Evolutionary conservation across 2,329 filamentous ascomycete species (phyloP).

Genomic region (Microdochium nivale): DNA sequence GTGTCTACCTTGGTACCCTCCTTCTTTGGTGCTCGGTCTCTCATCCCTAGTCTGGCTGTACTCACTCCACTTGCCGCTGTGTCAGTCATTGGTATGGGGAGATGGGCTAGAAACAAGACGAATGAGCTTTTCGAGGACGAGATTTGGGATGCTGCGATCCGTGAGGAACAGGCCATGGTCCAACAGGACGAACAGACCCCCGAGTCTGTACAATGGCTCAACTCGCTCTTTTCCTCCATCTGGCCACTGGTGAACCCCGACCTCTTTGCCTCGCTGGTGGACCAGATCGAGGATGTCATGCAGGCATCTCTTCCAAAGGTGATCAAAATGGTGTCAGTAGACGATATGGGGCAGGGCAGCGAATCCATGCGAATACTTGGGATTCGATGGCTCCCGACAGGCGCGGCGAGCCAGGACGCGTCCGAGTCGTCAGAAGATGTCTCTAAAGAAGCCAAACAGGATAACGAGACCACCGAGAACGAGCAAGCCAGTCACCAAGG

Average conservation of each 20-base stretch:
- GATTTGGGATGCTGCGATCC: slow-evolving; percentile 56
- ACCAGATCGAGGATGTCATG: slow-evolving; percentile 73
- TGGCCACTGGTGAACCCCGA: slow-evolving; percentile 73
- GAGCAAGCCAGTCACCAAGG: slow-evolving; percentile 38
- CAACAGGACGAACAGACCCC: slow-evolving; percentile 39
- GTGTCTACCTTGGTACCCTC: slow-evolving; percentile 11
- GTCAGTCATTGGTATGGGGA: slow-evolving; percentile 36
- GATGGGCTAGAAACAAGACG: slow-evolving; percentile 55
- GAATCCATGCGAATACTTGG: slow-evolving; percentile 64
- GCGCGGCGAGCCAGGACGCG: slow-evolving; percentile 47
- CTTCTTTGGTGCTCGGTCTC: slow-evolving; percentile 2
- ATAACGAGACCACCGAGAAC: slow-evolving; percentile 26
- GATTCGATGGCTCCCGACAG: slow-evolving; percentile 63
- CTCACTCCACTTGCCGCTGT: slow-evolving; percentile 16
- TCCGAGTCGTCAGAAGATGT: slow-evolving; percentile 3
- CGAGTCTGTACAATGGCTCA: slow-evolving; percentile 64
- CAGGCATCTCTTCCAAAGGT: slow-evolving; percentile 63
- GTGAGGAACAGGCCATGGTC: slow-evolving; percentile 37
- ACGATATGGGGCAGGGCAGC: slow-evolving; percentile 68
- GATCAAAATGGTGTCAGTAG: slow-evolving; percentile 66
- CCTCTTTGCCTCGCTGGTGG: slow-evolving; percentile 58
- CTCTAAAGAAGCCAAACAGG: slow-evolving; percentile 24
- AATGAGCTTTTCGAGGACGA: slow-evolving; percentile 58
- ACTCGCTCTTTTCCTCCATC: slow-evolving; percentile 56
- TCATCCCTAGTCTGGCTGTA: slow-evolving; percentile 12